Evolutionary conservation across 2,329 filamentous ascomycete genomes (phyloP).

Genomic region (Cladosporium velox): DNA sequence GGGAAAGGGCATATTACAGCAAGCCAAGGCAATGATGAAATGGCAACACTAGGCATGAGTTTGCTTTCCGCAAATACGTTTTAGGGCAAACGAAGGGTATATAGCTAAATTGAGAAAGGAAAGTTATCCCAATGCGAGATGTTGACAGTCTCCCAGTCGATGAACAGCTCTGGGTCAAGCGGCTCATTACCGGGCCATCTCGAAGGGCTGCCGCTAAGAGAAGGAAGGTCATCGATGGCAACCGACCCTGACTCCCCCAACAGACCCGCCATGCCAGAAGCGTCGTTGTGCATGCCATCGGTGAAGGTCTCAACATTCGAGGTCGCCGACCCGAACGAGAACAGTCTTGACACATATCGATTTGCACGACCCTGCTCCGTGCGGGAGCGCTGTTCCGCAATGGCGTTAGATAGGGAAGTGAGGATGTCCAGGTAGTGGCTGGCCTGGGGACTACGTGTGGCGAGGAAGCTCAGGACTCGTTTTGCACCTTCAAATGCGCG

Average conservation of each 20-base stretch:
- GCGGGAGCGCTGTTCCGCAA: slow-evolving; percentile 19
- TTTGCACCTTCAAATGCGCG: slow-evolving; percentile 54
- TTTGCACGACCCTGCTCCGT: background rate
- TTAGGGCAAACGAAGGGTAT: background rate
- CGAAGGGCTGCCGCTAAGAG: background rate
- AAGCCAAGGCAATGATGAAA: background rate
- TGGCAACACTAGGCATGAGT: background rate
- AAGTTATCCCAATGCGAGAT: slow-evolving; percentile 20
- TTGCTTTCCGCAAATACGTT: background rate
- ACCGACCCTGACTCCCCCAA: slow-evolving; percentile 2
- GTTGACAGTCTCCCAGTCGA: slow-evolving; percentile 17
- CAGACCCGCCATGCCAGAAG: background rate
- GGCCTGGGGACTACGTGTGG: slow-evolving; percentile 56
- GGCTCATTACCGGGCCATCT: background rate
- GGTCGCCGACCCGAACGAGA: slow-evolving; percentile 5
- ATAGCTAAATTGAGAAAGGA: slow-evolving; percentile 3
- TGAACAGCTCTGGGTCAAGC: slow-evolving; percentile 13
- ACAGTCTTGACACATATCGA: slow-evolving; percentile 11
- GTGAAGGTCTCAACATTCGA: background rate
- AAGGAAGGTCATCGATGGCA: slow-evolving; percentile 2
- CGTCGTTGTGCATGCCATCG: background rate
- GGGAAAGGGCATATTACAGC: background rate
- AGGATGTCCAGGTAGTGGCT: slow-evolving; percentile 61
- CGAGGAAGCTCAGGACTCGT: slow-evolving; percentile 52
- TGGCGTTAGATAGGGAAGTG: slow-evolving; percentile 29